Evolutionary conservation across 2,329 filamentous ascomycete species (phyloP).

Genomic region (Hansfordia pulvinata): DNA sequence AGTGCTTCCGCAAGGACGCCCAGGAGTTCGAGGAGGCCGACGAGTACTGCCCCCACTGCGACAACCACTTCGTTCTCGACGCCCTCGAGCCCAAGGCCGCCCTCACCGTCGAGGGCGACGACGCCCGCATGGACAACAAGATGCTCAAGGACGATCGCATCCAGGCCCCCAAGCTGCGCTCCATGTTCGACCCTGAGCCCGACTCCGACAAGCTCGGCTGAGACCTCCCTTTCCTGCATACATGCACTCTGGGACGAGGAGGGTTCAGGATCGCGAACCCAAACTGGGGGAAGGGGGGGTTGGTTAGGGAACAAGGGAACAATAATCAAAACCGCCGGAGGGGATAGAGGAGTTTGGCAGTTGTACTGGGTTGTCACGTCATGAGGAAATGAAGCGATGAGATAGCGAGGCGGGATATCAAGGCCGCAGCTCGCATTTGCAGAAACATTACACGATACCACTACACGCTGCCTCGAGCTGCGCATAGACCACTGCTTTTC

Average conservation of each 20-base stretch:
- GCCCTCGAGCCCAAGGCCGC: slow-evolving; percentile 72
- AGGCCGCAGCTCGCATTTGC: no score
- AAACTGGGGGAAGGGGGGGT: slow-evolving; percentile 1
- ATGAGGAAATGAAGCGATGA: neutral
- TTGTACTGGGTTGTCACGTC: no score
- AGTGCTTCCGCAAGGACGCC: slow-evolving; percentile 91
- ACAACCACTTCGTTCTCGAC: slow-evolving; percentile 95
- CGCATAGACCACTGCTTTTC: no score
- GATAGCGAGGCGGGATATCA: neutral
- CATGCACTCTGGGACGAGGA: no score
- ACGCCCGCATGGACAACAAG: slow-evolving; percentile 69
- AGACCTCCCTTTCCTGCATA: no score
- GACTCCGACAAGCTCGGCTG: slow-evolving; percentile 66
- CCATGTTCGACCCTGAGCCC: slow-evolving; percentile 64
- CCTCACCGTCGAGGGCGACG: slow-evolving; percentile 81
- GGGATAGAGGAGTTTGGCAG: no score
- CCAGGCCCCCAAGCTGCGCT: slow-evolving; percentile 40
- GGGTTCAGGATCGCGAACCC: slow-evolving; percentile 3
- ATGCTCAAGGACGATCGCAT: slow-evolving; percentile 90
- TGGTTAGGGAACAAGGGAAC: slow-evolving; percentile 7
- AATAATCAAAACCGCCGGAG: no score
- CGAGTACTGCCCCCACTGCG: slow-evolving; percentile 97
- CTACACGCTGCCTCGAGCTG: slow-evolving; percentile 4
- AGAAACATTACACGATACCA: slow-evolving; percentile 8
- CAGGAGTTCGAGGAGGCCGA: slow-evolving; percentile 90